Conservation (phyloP, 2,329 filamentous ascomycete genomes). For the Blastomyces silverae region DNA sequence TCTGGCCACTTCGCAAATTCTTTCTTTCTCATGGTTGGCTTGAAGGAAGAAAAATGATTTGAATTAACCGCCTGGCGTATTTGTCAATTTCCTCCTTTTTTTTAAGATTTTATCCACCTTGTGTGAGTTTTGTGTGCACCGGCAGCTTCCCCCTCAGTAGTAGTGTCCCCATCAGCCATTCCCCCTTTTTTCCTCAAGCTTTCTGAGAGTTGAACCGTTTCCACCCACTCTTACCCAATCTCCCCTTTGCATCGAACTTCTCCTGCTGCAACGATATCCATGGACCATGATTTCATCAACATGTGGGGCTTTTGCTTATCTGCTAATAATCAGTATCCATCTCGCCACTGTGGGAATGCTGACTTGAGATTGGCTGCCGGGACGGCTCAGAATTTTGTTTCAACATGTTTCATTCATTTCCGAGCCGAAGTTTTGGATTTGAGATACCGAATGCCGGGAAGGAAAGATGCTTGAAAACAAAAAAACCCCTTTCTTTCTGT, state of each 20-base stretch:
- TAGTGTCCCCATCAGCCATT: no score
- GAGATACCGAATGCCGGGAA: no score
- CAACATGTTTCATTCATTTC: slow-evolving; percentile 1
- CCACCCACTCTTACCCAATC: not conserved
- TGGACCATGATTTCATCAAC: not conserved
- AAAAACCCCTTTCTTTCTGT: no score
- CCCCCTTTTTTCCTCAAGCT: no score
- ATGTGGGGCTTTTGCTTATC: not conserved
- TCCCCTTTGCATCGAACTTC: not conserved
- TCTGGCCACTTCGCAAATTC: no score
- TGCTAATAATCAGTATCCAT: no score
- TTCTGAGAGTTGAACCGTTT: no score
- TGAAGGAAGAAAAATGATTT: not conserved
- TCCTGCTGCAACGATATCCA: not conserved
- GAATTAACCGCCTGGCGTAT: not conserved
- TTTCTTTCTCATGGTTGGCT: not conserved
- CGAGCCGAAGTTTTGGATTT: not conserved
- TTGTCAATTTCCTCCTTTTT: no score
- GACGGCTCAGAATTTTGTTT: not conserved
- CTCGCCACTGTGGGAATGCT: not conserved
- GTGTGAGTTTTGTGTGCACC: no score
- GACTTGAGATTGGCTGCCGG: not conserved
- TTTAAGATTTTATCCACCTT: no score
- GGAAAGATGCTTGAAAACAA: no score
- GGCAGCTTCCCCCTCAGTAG: no score